A percentile compares a stretch with the other conserved stretches of the same genome.
These are phyloP conservation scores for Polyporus tsugae DNA, from an alignment of 1,284 basidiomycete species.

Conservation along the genomic window DNA sequence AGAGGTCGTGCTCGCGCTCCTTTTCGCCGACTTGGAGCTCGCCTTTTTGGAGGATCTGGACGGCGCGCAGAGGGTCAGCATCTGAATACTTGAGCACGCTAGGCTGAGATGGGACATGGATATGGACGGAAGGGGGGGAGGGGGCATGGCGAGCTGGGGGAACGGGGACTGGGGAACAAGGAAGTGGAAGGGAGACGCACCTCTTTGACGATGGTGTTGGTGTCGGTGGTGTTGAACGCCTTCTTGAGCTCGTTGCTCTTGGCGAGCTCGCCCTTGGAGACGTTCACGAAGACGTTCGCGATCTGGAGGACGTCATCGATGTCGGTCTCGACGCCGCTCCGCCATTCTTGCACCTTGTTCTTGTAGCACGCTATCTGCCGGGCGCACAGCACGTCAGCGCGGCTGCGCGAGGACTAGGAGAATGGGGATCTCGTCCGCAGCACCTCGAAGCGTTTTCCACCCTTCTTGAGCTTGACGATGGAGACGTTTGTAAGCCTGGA, in stretches of 20 bases:
- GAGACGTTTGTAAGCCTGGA: constrained; percentile 94
- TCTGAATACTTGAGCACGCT: too few species aligned
- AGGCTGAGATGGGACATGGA: too few species aligned
- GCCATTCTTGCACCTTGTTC: constrained; percentile 98
- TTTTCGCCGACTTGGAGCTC: constrained; percentile 98
- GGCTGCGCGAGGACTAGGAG: neutral
- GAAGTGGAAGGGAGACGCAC: constrained; percentile 51
- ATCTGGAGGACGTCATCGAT: constrained; percentile 98
- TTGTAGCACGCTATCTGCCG: constrained; percentile 98
- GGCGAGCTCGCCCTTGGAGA: constrained; percentile 95
- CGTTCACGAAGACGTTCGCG: constrained; percentile 95
- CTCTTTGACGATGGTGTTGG: constrained; percentile 84
- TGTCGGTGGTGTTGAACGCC: constrained; percentile 84
- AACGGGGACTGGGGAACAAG: neutral
- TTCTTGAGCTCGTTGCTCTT: constrained; percentile 92
- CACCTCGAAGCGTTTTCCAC: constrained; percentile 97
- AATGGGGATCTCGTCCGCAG: too few species aligned
- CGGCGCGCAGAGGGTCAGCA: too few species aligned
- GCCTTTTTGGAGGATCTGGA: constrained; percentile 92
- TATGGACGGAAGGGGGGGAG: neutral
- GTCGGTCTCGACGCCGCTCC: constrained; percentile 93
- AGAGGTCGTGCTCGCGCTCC: constrained; percentile 91
- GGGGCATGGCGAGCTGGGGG: neutral
- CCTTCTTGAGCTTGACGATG: constrained; percentile 94
- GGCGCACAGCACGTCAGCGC: constrained; percentile 11